These are phyloP conservation scores for Helianthus annuus DNA, from an alignment of 129 eudicot species.

Conservation along the genomic window DNA sequence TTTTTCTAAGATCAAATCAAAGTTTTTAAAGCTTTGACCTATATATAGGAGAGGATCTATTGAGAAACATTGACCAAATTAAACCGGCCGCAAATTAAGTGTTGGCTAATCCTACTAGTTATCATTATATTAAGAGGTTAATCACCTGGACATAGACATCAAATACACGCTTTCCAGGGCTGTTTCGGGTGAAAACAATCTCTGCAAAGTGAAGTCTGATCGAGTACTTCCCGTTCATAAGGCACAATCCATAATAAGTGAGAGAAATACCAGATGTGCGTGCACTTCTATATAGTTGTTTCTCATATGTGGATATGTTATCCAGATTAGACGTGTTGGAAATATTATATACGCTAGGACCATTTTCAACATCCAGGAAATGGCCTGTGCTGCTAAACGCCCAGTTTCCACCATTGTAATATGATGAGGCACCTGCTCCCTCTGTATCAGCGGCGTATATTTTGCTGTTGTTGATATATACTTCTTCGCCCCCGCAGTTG, in stretches of 20 bases:
- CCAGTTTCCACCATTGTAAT: slow-evolving; percentile 49
- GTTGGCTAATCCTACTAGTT: no score
- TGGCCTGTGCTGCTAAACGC: slow-evolving; percentile 83
- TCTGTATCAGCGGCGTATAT: slow-evolving; percentile 55
- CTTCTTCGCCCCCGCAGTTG: slow-evolving; percentile 73
- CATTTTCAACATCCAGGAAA: slow-evolving; percentile 61
- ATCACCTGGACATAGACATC: no score
- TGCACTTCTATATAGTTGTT: slow-evolving; percentile 57
- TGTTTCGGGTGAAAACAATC: slow-evolving; percentile 57
- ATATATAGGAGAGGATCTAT: no score
- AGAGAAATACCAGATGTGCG: slow-evolving; percentile 81
- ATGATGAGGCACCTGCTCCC: slow-evolving; percentile 64
- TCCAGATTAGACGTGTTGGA: slow-evolving; percentile 49
- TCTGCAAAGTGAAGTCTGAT: slow-evolving; percentile 76
- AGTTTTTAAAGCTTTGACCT: no score
- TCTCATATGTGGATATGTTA: slow-evolving; percentile 28
- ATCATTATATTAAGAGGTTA: no score
- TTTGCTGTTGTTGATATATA: slow-evolving; percentile 24
- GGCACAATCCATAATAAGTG: slow-evolving; percentile 82
- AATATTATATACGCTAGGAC: slow-evolving; percentile 48
- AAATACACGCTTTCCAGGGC: no score
- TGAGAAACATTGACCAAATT: no score
- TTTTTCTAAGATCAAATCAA: no score
- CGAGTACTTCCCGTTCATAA: slow-evolving; percentile 66
- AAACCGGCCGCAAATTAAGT: no score